Percentiles rank a stretch among this genome's conserved stretches.
Conservation (phyloP, 495 filamentous ascomycete genomes). For the Penicillium argentinense region DNA sequence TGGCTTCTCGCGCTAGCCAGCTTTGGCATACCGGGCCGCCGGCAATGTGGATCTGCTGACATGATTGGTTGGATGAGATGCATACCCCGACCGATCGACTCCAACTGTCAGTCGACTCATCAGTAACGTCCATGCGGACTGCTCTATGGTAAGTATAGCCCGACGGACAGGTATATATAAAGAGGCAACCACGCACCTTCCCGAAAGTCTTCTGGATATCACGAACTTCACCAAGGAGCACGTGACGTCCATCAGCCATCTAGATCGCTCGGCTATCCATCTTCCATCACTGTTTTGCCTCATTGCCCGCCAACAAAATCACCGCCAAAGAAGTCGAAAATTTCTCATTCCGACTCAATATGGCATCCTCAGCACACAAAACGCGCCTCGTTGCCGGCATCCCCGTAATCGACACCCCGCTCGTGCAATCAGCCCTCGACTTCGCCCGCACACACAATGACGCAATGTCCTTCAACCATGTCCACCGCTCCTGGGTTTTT, state of each 20-base stretch:
- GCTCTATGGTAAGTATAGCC: too few species aligned
- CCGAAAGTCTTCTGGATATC: too few species aligned
- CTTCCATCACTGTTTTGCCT: too few species aligned
- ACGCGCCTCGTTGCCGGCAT: slow-evolving; percentile 21
- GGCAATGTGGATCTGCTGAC: neutral
- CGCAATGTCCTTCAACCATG: slow-evolving; percentile 46
- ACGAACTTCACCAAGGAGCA: too few species aligned
- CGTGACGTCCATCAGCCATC: too few species aligned
- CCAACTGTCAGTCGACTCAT: too few species aligned
- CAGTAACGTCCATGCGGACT: too few species aligned
- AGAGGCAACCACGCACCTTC: neutral
- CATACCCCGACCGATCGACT: too few species aligned
- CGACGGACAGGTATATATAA: too few species aligned
- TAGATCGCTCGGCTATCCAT: too few species aligned
- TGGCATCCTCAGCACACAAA: neutral
- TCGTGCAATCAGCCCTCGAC: slow-evolving; percentile 35
- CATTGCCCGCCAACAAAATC: neutral
- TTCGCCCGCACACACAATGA: slow-evolving; percentile 35
- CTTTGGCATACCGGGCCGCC: slow-evolving; percentile 4
- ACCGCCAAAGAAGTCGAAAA: neutral
- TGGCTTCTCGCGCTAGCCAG: neutral
- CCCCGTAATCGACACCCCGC: slow-evolving; percentile 41
- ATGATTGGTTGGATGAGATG: too few species aligned
- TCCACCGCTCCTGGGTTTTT: slow-evolving; percentile 47
- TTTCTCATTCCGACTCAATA: neutral